Percentiles rank a stretch among this genome's conserved stretches.
phyloP scores from a whole-genome alignment of 345 rosid species.

The Salix caprea region DNA sequence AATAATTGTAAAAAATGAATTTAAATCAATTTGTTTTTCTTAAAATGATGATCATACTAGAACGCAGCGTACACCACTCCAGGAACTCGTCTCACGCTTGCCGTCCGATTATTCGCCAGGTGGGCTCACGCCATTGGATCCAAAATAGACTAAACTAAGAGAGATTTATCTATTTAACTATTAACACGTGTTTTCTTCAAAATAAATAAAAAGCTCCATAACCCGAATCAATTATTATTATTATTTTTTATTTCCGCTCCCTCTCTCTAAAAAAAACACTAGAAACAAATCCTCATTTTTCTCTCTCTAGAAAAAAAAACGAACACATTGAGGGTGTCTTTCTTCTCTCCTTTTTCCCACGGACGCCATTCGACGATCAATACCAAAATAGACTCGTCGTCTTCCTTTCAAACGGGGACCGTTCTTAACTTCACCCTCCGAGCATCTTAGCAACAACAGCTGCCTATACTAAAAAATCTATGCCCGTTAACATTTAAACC shows the following conservation, averaged over 20 bases:
- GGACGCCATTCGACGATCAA: constrained; percentile 53
- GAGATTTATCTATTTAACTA: not conserved
- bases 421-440: constrained; percentile 16
- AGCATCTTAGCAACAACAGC: constrained; percentile 17
- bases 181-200: constrained; percentile 23
- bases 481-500: not conserved
- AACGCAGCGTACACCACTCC: not conserved
- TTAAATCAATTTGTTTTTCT: too few species aligned
- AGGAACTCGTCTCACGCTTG: not conserved
- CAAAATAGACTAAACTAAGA: not conserved
- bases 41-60: not conserved
- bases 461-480: constrained; percentile 12
- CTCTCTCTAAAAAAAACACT: not conserved
- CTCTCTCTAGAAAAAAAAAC: not conserved
- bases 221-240: constrained; percentile 4
- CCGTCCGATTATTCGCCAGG: constrained; percentile 19
- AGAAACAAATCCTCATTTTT: not conserved
- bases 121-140: not conserved
- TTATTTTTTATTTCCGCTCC: not conserved
- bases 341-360: constrained; percentile 7
- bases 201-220: constrained; percentile 16
- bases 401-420: constrained; percentile 34
- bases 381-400: constrained; percentile 35
- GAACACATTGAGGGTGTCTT: not conserved
- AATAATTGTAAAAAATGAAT: too few species aligned